phyloP scores from a whole-genome alignment of 2,329 filamentous ascomycete species.

The Bertia moriformis region DNA sequence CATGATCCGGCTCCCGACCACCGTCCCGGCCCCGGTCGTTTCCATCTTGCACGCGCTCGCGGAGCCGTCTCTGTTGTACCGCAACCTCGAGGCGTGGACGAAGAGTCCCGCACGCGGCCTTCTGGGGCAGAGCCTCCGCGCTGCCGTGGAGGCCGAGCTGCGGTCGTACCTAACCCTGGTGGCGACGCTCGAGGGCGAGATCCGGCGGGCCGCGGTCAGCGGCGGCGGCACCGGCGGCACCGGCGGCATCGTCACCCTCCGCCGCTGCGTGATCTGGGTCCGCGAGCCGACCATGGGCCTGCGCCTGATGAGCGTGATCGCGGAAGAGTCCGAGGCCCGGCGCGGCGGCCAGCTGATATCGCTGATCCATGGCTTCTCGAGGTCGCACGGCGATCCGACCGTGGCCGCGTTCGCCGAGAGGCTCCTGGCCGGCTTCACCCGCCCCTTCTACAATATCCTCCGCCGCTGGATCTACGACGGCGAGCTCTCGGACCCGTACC shows the following conservation, averaged over 20 bases:
- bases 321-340: constrained; percentile 70
- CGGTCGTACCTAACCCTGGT: constrained; percentile 81
- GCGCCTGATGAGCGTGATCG: constrained; percentile 82
- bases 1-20: constrained; percentile 61
- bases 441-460: constrained; percentile 92
- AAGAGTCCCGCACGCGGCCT: constrained; percentile 69
- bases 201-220: constrained; percentile 56
- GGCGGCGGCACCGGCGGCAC: constrained; percentile 65
- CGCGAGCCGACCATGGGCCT: constrained; percentile 91
- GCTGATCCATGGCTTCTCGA: constrained; percentile 82
- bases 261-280: constrained; percentile 93
- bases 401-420: constrained; percentile 87
- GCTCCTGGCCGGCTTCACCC: constrained; percentile 70
- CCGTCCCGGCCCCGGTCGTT: constrained; percentile 69
- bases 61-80: constrained; percentile 86
- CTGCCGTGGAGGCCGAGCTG: constrained; percentile 71
- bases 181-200: constrained; percentile 83
- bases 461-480: constrained; percentile 97
- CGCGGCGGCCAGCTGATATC: constrained; percentile 87
- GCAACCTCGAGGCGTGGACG: constrained; percentile 65
- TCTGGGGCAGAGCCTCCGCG: constrained; percentile 80
- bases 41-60: constrained; percentile 79
- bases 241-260: constrained; percentile 70
- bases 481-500: constrained; percentile 88
- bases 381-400: constrained; percentile 87